Conservation (phyloP, 768 basidiomycete genomes). For the Xanthoconium stramineum region DNA sequence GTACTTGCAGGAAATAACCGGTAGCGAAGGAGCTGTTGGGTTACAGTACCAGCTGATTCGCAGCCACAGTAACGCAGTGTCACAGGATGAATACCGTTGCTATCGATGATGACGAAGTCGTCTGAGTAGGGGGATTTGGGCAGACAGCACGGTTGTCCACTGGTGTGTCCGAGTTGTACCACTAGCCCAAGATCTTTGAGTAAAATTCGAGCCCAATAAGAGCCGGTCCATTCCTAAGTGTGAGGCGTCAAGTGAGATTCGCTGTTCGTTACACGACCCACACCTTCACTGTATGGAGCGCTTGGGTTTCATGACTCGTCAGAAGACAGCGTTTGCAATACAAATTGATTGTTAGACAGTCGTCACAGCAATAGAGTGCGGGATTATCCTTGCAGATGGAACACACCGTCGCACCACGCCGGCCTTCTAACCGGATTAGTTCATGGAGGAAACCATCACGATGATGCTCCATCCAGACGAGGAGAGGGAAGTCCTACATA, state of each 20-base stretch:
- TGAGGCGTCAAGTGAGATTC: too few relatives aligned
- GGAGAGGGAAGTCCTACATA: neutral
- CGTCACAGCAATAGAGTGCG: neutral
- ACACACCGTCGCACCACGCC: neutral
- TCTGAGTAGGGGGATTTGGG: neutral
- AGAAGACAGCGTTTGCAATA: neutral
- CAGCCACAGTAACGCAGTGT: neutral
- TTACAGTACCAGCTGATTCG: neutral
- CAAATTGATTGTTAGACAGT: neutral
- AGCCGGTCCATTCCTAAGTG: neutral
- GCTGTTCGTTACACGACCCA: neutral
- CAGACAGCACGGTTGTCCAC: neutral
- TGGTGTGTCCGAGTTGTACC: neutral
- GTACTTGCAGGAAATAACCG: neutral
- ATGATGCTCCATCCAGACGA: neutral
- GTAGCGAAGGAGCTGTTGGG: neutral
- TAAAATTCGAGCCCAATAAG: neutral
- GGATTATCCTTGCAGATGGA: neutral
- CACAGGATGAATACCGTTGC: neutral
- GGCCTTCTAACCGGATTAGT: neutral
- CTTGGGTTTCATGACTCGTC: neutral
- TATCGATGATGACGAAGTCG: neutral
- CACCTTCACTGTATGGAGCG: neutral
- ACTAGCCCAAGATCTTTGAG: neutral
- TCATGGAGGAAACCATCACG: neutral